Evolutionary conservation across 2,329 filamentous ascomycete species (phyloP).

Genomic region (Pleochaeta shiraiana): DNA sequence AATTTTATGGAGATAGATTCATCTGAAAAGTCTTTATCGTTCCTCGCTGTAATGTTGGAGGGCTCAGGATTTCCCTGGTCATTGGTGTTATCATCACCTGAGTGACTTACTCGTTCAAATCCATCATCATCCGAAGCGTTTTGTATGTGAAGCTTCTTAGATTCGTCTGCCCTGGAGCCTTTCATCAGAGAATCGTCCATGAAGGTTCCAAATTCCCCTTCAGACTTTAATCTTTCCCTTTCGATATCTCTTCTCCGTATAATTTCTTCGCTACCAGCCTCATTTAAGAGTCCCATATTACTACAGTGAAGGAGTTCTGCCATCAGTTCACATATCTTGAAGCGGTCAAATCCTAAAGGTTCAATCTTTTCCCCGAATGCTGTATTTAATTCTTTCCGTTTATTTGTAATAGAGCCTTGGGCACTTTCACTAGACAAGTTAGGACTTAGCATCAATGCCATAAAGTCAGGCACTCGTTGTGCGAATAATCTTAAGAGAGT

Average conservation of each 20-base stretch:
- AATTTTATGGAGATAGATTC: constrained; percentile 50
- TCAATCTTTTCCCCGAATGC: constrained; percentile 86
- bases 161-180: constrained; percentile 43
- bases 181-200: constrained; percentile 18
- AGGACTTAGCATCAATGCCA: constrained; percentile 66
- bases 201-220: constrained; percentile 41
- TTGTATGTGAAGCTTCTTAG: constrained; percentile 51
- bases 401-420: constrained; percentile 35
- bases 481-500: constrained; percentile 78
- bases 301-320: constrained; percentile 93
- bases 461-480: constrained; percentile 79
- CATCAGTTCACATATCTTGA: constrained; percentile 99
- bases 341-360: constrained; percentile 87
- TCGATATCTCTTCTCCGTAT: constrained; percentile 62
- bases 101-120: constrained; percentile 68
- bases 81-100: constrained; percentile 47
- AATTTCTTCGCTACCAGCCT: constrained; percentile 71
- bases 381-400: constrained; percentile 54
- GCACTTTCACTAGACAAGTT: constrained; percentile 33
- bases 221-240: constrained; percentile 53
- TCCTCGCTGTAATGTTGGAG: constrained; percentile 29
- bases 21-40: constrained; percentile 57
- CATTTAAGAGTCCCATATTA: constrained; percentile 94
- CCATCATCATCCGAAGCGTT: constrained; percentile 75
- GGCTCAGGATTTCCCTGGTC: constrained; percentile 32